Percentiles rank a stretch among this genome's conserved stretches.
Evolutionary conservation across 495 filamentous ascomycete species (phyloP).

Genomic region (Rhizodiscina lignyota): DNA sequence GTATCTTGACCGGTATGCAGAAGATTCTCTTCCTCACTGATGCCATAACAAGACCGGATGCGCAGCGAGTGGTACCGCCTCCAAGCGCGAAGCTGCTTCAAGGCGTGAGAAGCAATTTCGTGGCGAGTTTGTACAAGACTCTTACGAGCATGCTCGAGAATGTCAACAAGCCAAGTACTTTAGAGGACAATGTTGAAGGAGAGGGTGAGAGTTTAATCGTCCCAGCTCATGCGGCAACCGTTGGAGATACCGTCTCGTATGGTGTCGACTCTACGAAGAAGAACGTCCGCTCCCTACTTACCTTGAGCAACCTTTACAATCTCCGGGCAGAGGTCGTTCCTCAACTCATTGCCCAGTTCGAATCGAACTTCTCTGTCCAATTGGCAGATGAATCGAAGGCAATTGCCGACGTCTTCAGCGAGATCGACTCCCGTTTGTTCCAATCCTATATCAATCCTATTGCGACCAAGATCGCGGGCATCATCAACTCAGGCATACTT

Average conservation of each 20-base stretch:
- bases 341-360: constrained; percentile 69
- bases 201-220: constrained; percentile 19
- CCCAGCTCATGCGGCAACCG: constrained; percentile 4
- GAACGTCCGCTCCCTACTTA: constrained; percentile 86
- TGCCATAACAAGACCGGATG: constrained; percentile 47
- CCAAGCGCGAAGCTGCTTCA: constrained; percentile 71
- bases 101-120: constrained; percentile 73
- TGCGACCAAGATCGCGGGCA: constrained; percentile 38
- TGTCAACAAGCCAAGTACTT: constrained; percentile 38
- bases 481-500: constrained; percentile 54
- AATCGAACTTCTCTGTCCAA: constrained; percentile 75
- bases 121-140: constrained; percentile 79
- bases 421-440: constrained; percentile 83
- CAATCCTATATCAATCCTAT: constrained; percentile 71
- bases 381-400: constrained; percentile 82
- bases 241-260: constrained; percentile 16
- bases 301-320: constrained; percentile 72
- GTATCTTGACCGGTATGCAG: constrained; percentile 68
- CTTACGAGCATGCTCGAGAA: constrained; percentile 92
- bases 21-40: constrained; percentile 88
- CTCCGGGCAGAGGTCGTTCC: constrained; percentile 65
- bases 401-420: constrained; percentile 70
- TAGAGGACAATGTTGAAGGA: constrained; percentile 31
- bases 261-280: constrained; percentile 23
- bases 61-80: constrained; percentile 59